Base-by-base conservation (phyloP, 164 flowering plant genomes). In the Houttuynia cordata region DNA sequence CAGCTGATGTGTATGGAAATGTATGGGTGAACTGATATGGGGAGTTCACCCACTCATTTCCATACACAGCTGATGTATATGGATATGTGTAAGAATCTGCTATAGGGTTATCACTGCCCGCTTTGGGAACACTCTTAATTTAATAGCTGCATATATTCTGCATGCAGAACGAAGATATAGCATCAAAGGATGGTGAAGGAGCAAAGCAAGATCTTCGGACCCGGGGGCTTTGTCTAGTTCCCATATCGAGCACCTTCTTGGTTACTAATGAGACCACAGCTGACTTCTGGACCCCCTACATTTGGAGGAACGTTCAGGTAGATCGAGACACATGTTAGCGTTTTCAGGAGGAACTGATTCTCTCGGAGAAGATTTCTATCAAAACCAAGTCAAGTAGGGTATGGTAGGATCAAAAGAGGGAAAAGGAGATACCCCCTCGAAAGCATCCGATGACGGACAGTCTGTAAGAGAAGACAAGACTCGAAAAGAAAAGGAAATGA, bases 201-300 rank as follows among this genome's bases (percentile, higher is more conserved):
- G 76, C 74, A 1, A 76, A 75, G 61, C 82, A 75, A 69, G 88
- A 81, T 70, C 80, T 87, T 1, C 65, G 85, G 71, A 83, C 86
- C 68, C 78, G 86, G 39, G 94, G 90, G 21, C 69, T 87, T 30
- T 87, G 94, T 63, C 71, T 87, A 39, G 84, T 87, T 7, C 94
- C 90, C 0, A 71, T 83, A 22, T 83, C 94, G 14, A 84, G 82
- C 68, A 84, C 85, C 24, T 84, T 70, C 63, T 79, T 85, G 24
- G 83, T 80, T 13, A 68, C 76, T 41, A 79, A 79, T n/a, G 94
- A 84, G 58, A 75, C 78, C 3, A 58, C 83, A 0, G 77, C 80
- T 34, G 94, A 87, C 71, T 81, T 78, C 64, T 87, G 83, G 90
- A 80, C 80, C 3, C 3, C 90, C 94, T 7, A 80, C 86, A 25